These are phyloP conservation scores for Alternaria tenuissima DNA, from an alignment of 2,329 filamentous ascomycete genomes.

Conservation along the genomic window DNA sequence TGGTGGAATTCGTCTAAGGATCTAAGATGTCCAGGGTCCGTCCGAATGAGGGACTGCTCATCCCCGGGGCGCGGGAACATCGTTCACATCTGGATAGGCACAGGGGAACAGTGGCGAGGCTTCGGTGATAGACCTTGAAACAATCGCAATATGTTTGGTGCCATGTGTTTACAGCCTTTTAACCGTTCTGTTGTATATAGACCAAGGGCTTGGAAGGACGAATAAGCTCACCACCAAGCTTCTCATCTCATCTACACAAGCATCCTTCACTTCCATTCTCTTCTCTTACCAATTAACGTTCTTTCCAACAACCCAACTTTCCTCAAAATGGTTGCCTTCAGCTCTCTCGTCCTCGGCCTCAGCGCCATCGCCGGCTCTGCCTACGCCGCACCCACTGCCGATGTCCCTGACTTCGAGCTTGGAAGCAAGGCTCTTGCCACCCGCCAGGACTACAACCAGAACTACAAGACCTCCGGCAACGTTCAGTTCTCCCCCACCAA, in stretches of 20 bases:
- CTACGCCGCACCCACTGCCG: slow-evolving; percentile 35
- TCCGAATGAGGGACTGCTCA: neutral
- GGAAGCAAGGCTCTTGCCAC: slow-evolving; percentile 21
- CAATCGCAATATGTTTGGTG: slow-evolving; percentile 14
- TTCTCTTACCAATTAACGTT: slow-evolving; percentile 1
- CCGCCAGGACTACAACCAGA: slow-evolving; percentile 47
- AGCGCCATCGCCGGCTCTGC: slow-evolving; percentile 27
- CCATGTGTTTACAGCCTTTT: slow-evolving; percentile 5
- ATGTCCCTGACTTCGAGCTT: slow-evolving; percentile 43
- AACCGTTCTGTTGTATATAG: slow-evolving; percentile 14
- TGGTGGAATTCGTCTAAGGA: neutral
- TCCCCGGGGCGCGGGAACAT: neutral
- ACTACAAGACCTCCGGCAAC: slow-evolving; percentile 45
- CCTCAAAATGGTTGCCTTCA: slow-evolving; percentile 39
- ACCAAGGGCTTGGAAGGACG: slow-evolving; percentile 3
- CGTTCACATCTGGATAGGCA: neutral
- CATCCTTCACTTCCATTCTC: slow-evolving; percentile 9
- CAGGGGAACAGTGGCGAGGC: neutral
- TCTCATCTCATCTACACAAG: slow-evolving; percentile 1
- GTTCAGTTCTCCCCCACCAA: slow-evolving; percentile 37
- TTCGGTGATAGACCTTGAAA: slow-evolving; percentile 8
- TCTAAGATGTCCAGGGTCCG: neutral
- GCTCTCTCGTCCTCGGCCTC: slow-evolving; percentile 30
- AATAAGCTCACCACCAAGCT: slow-evolving; percentile 8
- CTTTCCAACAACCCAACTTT: slow-evolving; percentile 3